A percentile compares a stretch with the other conserved stretches of the same genome.
These are phyloP conservation scores for Pleurotus citrinopileatus DNA, from an alignment of 768 basidiomycete species.

Conservation along the genomic window DNA sequence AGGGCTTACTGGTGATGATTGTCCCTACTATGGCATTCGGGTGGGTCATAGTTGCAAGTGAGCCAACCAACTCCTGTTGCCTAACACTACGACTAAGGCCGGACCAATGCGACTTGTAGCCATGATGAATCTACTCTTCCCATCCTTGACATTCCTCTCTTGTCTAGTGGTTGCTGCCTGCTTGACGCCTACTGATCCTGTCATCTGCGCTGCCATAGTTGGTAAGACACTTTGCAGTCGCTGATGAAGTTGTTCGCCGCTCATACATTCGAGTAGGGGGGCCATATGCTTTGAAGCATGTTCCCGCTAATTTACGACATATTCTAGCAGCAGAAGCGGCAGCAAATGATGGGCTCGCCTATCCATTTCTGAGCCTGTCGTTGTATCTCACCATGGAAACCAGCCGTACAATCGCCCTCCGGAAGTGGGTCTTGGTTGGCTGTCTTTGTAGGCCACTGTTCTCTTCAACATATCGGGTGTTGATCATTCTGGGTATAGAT, in stretches of 20 bases:
- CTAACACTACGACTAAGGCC: too few species aligned
- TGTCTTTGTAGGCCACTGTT: slow-evolving; percentile 61
- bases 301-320: slow-evolving; percentile 72
- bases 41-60: slow-evolving; percentile 76
- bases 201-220: slow-evolving; percentile 83
- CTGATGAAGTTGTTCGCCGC: background rate
- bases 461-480: background rate
- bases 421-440: slow-evolving; percentile 84
- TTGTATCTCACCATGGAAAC: slow-evolving; percentile 81
- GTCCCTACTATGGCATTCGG: slow-evolving; percentile 85
- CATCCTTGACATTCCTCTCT: slow-evolving; percentile 65
- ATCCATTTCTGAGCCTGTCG: slow-evolving; percentile 86
- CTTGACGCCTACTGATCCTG: slow-evolving; percentile 92
- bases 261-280: too few species aligned
- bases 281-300: slow-evolving; percentile 64
- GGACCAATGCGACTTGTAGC: too few species aligned
- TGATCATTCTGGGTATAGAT: slow-evolving; percentile 69
- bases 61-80: too few species aligned
- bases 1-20: slow-evolving; percentile 65
- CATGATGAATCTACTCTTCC: slow-evolving; percentile 71
- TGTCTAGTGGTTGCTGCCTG: slow-evolving; percentile 87
- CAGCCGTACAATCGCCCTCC: slow-evolving; percentile 59
- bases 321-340: slow-evolving; percentile 89
- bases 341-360: slow-evolving; percentile 94
- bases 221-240: slow-evolving; percentile 33